These are phyloP conservation scores for Mortierella sp. DNA, from an alignment of 371 early-diverging fungal species.

Conservation along the genomic window DNA sequence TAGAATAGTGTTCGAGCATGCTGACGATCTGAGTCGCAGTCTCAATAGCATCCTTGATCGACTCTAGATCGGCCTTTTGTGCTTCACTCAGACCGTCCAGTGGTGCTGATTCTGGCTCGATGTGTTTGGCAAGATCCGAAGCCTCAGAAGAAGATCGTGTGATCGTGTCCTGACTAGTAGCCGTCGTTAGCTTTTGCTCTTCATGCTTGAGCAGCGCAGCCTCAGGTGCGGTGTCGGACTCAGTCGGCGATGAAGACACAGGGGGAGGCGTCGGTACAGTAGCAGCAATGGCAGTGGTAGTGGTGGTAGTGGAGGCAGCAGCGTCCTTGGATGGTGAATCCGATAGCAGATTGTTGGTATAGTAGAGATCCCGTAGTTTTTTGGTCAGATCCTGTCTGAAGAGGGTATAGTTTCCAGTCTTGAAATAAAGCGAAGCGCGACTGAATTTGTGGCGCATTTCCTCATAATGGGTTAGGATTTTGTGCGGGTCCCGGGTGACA, in stretches of 20 bases:
- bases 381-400: conserved; percentile 64
- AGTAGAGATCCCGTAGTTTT: conserved; percentile 61
- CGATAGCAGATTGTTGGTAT: conserved; percentile 57
- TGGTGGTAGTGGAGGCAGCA: neutral
- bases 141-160: conserved; percentile 4
- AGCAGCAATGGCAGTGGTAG: neutral
- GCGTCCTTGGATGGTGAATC: conserved; percentile 27
- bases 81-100: conserved; percentile 22
- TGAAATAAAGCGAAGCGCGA: conserved; percentile 60
- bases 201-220: neutral
- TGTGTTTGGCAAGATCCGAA: conserved; percentile 2
- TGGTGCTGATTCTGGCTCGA: neutral
- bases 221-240: neutral
- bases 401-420: conserved; percentile 66
- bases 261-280: neutral
- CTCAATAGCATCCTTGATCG: conserved; percentile 49
- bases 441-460: conserved; percentile 46
- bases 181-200: neutral
- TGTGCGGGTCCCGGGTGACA: conserved; percentile 63
- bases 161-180: conserved; percentile 15
- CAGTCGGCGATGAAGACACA: neutral
- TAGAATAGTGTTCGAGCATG: conserved; percentile 44
- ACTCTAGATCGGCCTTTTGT: conserved; percentile 35
- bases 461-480: conserved; percentile 60
- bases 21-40: conserved; percentile 50